These are phyloP conservation scores for Penicillium rolfsii DNA, from an alignment of 2,329 filamentous ascomycete species.

Conservation along the genomic window DNA sequence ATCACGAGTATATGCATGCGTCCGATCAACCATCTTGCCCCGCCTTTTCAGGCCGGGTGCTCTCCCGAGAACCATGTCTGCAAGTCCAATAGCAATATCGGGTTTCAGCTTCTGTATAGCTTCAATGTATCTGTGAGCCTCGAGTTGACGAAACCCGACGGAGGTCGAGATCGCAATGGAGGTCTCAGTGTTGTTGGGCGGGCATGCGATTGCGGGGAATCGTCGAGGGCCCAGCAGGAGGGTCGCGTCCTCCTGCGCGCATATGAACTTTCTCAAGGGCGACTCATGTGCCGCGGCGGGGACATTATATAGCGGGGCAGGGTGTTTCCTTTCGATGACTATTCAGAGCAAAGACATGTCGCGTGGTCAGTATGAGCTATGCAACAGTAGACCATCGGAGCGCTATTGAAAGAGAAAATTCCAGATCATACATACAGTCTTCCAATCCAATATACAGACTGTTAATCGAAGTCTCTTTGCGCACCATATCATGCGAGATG, in stretches of 20 bases:
- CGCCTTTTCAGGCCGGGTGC: slow-evolving; percentile 71
- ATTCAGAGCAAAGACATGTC: slow-evolving; percentile 41
- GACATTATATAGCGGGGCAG: slow-evolving; percentile 57
- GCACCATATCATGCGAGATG: slow-evolving; percentile 80
- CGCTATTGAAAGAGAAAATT: background rate
- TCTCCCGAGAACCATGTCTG: slow-evolving; percentile 69
- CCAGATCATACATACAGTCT: slow-evolving; percentile 70
- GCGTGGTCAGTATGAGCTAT: slow-evolving; percentile 33
- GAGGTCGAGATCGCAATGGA: slow-evolving; percentile 81
- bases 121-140: slow-evolving; percentile 68
- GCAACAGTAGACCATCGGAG: background rate
- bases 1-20: slow-evolving; percentile 76
- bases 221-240: slow-evolving; percentile 78
- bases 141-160: slow-evolving; percentile 76
- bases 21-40: slow-evolving; percentile 82
- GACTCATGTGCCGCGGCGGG: slow-evolving; percentile 52
- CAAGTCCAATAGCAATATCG: slow-evolving; percentile 78
- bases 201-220: slow-evolving; percentile 72
- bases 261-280: slow-evolving; percentile 75
- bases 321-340: slow-evolving; percentile 65
- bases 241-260: slow-evolving; percentile 66
- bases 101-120: slow-evolving; percentile 69
- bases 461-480: slow-evolving; percentile 64
- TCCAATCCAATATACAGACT: slow-evolving; percentile 83
- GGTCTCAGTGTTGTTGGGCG: slow-evolving; percentile 68